phyloP scores from a whole-genome alignment of 306 rosid species.

The Mucuna pruriens region DNA sequence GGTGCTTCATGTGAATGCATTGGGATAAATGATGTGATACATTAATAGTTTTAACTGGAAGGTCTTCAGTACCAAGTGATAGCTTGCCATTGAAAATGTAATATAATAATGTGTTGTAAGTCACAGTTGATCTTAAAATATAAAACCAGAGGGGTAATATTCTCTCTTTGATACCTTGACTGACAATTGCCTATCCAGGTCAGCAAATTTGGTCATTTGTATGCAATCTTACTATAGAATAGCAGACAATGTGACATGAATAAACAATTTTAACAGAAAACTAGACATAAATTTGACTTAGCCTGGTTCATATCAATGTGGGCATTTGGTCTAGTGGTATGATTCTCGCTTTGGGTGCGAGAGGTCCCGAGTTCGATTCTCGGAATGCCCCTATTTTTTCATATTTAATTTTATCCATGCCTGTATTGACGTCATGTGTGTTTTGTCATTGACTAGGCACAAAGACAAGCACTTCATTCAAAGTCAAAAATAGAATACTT shows the following conservation, averaged over 20 bases:
- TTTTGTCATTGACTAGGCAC: neutral
- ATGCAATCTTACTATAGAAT: neutral
- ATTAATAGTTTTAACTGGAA: neutral
- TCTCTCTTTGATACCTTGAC: neutral
- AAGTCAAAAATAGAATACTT: neutral
- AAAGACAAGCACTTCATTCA: neutral
- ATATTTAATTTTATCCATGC: neutral
- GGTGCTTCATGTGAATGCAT: no score
- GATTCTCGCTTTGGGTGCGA: constrained; percentile 62
- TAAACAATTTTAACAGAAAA: neutral
- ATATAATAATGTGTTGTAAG: neutral
- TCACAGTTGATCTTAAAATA: constrained; percentile 4
- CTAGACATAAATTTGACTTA: neutral
- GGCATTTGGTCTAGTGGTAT: constrained; percentile 67
- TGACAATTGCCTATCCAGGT: neutral
- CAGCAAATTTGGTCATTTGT: neutral
- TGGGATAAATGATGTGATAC: neutral
- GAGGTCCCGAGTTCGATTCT: constrained; percentile 61
- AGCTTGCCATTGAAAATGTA: neutral
- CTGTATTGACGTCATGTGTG: neutral
- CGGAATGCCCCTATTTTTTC: constrained; percentile 48
- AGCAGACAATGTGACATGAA: neutral
- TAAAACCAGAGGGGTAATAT: neutral
- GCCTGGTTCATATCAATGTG: neutral
- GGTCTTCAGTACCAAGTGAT: neutral